Evolutionary conservation across 2,329 filamentous ascomycete species (phyloP).

Genomic region (Chrysoporthe puriensis): DNA sequence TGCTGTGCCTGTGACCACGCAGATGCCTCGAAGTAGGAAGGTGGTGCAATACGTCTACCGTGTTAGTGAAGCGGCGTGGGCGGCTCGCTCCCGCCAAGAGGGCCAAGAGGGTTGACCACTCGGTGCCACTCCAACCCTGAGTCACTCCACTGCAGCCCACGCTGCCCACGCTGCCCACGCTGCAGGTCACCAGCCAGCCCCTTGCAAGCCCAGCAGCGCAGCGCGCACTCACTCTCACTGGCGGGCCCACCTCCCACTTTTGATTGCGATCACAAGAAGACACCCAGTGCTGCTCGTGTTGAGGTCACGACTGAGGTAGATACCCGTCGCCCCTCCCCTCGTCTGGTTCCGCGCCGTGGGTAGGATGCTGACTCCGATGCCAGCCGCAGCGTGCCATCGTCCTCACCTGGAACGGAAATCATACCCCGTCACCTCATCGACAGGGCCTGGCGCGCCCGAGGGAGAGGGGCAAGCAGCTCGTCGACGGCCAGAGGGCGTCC

Average conservation of each 20-base stretch:
- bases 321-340: not conserved
- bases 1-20: not conserved
- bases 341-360: not conserved
- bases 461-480: not conserved
- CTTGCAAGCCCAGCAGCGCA: not conserved
- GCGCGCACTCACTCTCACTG: too few species aligned
- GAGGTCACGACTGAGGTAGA: not conserved
- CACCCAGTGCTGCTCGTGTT: not conserved
- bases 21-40: slow-evolving; percentile 3
- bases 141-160: not conserved
- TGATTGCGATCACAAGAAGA: not conserved
- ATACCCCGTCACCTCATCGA: slow-evolving; percentile 5
- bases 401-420: not conserved
- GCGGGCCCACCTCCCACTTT: too few species aligned
- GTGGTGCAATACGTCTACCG: not conserved
- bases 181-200: not conserved
- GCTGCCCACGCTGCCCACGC: too few species aligned
- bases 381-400: slow-evolving; percentile 1
- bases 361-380: slow-evolving; percentile 12
- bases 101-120: not conserved
- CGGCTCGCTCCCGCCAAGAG: not conserved
- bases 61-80: not conserved
- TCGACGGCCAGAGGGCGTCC: not conserved
- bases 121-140: not conserved
- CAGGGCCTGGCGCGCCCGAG: not conserved